These are phyloP conservation scores for Suillus ampliporus DNA, from an alignment of 768 basidiomycete genomes.

Conservation along the genomic window DNA sequence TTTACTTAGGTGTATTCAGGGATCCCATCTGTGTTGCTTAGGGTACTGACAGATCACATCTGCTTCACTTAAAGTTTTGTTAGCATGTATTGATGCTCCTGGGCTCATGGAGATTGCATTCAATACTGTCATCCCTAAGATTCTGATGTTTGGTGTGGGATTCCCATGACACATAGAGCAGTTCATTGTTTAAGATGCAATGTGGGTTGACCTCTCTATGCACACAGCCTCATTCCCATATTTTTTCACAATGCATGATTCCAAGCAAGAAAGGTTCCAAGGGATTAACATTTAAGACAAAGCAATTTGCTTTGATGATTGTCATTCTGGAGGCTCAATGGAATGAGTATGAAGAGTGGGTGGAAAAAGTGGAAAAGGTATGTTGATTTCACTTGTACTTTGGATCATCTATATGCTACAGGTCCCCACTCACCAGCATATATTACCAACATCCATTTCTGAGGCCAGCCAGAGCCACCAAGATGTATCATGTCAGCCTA, in stretches of 20 bases:
- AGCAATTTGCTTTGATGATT: slow-evolving; percentile 9
- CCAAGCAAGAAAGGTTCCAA: not conserved
- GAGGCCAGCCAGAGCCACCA: too few relatives aligned
- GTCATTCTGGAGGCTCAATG: slow-evolving; percentile 12
- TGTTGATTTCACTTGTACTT: not conserved
- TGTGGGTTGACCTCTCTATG: slow-evolving; percentile 12
- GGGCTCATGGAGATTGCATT: not conserved
- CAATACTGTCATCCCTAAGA: not conserved
- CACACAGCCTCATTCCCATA: slow-evolving; percentile 1
- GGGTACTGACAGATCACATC: too few relatives aligned
- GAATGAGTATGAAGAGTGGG: slow-evolving; percentile 9
- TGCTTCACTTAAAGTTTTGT: too few relatives aligned
- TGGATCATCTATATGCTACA: too few relatives aligned
- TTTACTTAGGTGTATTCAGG: too few relatives aligned
- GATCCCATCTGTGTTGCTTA: too few relatives aligned
- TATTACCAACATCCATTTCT: too few relatives aligned
- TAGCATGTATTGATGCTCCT: not conserved
- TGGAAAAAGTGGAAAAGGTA: not conserved
- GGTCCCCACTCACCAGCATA: too few relatives aligned
- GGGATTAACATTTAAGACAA: slow-evolving; percentile 4
- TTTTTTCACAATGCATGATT: slow-evolving; percentile 12
- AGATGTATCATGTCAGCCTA: too few relatives aligned
- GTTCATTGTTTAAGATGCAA: not conserved
- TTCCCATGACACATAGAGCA: not conserved
- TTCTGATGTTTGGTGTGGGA: not conserved